These are phyloP conservation scores for Lactarius psammicola DNA, from an alignment of 768 basidiomycete species.

Conservation along the genomic window DNA sequence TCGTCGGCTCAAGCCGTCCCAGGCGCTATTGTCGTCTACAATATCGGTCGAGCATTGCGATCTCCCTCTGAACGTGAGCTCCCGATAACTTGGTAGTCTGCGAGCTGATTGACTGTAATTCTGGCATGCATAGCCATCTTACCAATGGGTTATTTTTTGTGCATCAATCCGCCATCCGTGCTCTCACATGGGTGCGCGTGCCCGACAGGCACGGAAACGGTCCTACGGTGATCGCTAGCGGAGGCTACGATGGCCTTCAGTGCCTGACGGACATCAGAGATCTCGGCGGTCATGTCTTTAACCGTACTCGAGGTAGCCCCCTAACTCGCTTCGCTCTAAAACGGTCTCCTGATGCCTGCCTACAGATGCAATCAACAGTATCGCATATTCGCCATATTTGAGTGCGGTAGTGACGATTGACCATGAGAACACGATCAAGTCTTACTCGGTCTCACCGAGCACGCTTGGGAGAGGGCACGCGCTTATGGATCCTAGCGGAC, in stretches of 20 bases:
- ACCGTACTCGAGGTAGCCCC: constrained; percentile 67
- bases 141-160: constrained; percentile 69
- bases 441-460: constrained; percentile 65
- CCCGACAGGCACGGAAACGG: constrained; percentile 57
- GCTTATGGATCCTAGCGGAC: constrained; percentile 71
- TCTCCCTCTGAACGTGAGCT: constrained; percentile 18
- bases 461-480: constrained; percentile 74
- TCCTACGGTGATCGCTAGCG: constrained; percentile 72
- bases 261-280: constrained; percentile 78
- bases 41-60: constrained; percentile 39
- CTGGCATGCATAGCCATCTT: constrained; percentile 39
- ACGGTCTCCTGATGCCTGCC: constrained; percentile 8
- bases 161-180: constrained; percentile 79
- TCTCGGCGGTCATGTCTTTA: constrained; percentile 61
- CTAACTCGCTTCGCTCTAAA: constrained; percentile 1
- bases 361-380: constrained; percentile 66
- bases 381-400: constrained; percentile 64
- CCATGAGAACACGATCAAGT: constrained; percentile 78
- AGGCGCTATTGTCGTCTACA: constrained; percentile 60
- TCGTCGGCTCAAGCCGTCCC: not conserved
- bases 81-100: not conserved
- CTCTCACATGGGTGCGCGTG: constrained; percentile 69
- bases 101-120: not conserved
- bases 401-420: constrained; percentile 78
- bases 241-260: constrained; percentile 78